These are phyloP conservation scores for Heterococcus sp. DNA, from an alignment of 108 stramenopile genomes.

Conservation along the genomic window DNA sequence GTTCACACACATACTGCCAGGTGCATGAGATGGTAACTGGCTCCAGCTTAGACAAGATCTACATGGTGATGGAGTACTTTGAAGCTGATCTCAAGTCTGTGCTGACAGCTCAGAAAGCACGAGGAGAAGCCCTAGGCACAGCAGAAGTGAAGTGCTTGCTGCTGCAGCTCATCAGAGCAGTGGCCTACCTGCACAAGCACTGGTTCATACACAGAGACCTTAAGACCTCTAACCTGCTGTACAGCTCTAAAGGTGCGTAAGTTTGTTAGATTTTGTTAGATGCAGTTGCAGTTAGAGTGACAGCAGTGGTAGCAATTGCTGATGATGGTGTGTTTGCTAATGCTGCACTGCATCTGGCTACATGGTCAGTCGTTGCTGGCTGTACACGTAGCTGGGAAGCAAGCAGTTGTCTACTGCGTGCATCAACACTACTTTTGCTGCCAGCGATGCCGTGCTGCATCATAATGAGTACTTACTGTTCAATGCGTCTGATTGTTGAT, in stretches of 20 bases:
- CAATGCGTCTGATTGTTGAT: slow-evolving; percentile 8
- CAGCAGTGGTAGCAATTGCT: too few species aligned
- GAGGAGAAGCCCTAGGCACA: not conserved
- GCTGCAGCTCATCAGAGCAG: slow-evolving; percentile 46
- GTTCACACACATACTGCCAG: slow-evolving; percentile 54
- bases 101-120: slow-evolving; percentile 12
- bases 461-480: too few species aligned
- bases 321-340: too few species aligned
- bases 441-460: too few species aligned
- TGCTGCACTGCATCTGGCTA: too few species aligned
- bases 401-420: too few species aligned
- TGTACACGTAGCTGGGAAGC: too few species aligned
- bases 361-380: too few species aligned
- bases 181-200: slow-evolving; percentile 48
- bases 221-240: slow-evolving; percentile 55
- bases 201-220: slow-evolving; percentile 58
- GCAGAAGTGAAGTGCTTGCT: slow-evolving; percentile 49
- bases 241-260: too few species aligned
- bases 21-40: slow-evolving; percentile 57
- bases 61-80: slow-evolving; percentile 63
- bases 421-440: too few species aligned
- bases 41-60: slow-evolving; percentile 50
- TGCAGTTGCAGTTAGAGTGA: too few species aligned
- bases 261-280: too few species aligned
- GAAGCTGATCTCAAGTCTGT: slow-evolving; percentile 54